Evolutionary conservation across 108 stramenopile species (phyloP).

Genomic region (Chaetoceros tenuissimus): DNA sequence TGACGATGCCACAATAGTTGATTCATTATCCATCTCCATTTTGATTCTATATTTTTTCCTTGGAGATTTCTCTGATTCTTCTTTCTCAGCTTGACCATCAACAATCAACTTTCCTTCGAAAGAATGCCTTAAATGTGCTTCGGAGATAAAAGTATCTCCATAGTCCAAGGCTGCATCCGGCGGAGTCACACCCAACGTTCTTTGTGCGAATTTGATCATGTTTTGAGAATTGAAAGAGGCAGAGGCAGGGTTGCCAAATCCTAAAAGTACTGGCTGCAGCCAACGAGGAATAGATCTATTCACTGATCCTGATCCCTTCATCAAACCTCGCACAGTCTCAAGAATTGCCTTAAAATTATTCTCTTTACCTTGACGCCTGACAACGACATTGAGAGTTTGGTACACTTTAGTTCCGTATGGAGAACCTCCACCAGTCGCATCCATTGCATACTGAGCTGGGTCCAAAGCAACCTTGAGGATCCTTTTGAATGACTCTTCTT

Average conservation of each 20-base stretch:
- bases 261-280: conserved; percentile 87
- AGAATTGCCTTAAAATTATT: conserved; percentile 95
- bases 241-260: conserved; percentile 70
- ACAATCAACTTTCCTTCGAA: conserved; percentile 45
- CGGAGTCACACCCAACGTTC: conserved; percentile 68
- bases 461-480: conserved; percentile 76
- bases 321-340: conserved; percentile 84
- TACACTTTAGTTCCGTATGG: conserved; percentile 50
- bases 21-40: conserved; percentile 19
- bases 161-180: conserved; percentile 73
- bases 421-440: conserved; percentile 36
- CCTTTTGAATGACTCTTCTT: conserved; percentile 35
- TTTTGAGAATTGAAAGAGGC: conserved; percentile 61
- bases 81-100: conserved; percentile 17
- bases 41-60: conserved; percentile 52
- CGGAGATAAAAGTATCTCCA: conserved; percentile 83
- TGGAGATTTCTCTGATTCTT: conserved; percentile 7
- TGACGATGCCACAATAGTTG: conserved; percentile 37
- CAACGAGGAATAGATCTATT: conserved; percentile 80
- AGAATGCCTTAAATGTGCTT: conserved; percentile 56
- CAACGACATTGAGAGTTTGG: conserved; percentile 78
- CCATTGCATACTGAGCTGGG: conserved; percentile 75
- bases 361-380: conserved; percentile 81
- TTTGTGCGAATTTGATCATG: conserved; percentile 55
- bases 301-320: conserved; percentile 65